Conservation (phyloP, 2,329 filamentous ascomycete species). For the Alternaria brassicicola region DNA sequence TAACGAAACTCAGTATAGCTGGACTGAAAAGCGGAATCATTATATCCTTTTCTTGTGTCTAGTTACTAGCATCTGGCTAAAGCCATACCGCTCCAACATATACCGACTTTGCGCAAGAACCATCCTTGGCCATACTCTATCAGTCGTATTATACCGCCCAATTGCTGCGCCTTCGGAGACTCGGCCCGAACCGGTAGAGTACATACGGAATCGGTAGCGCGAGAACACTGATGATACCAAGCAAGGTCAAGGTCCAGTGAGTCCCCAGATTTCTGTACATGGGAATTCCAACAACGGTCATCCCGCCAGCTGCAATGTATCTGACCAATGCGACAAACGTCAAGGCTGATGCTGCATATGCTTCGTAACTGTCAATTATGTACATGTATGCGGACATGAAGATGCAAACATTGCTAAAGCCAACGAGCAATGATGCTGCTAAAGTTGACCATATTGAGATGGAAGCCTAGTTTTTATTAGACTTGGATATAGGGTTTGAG, state of each 20-base stretch:
- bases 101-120: neutral
- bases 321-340: constrained; percentile 50
- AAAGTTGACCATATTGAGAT: constrained; percentile 36
- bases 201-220: constrained; percentile 52
- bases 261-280: constrained; percentile 50
- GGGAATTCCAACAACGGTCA: constrained; percentile 49
- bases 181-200: constrained; percentile 52
- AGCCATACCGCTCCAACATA: too few species aligned
- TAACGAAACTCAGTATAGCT: too few species aligned
- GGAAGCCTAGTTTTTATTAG: neutral
- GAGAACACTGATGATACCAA: constrained; percentile 39
- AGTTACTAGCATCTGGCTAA: too few species aligned
- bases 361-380: constrained; percentile 63
- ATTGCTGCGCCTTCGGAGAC: constrained; percentile 5
- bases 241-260: constrained; percentile 41
- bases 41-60: too few species aligned
- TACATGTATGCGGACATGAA: constrained; percentile 62
- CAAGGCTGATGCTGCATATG: constrained; percentile 58
- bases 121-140: neutral
- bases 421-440: constrained; percentile 52
- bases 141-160: neutral
- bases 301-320: constrained; percentile 51
- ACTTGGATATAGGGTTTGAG: neutral
- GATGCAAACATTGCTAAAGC: constrained; percentile 8
- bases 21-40: too few species aligned